Base-by-base conservation (phyloP, 2,329 filamentous ascomycete species). In the Fusarium mangiferae region DNA sequence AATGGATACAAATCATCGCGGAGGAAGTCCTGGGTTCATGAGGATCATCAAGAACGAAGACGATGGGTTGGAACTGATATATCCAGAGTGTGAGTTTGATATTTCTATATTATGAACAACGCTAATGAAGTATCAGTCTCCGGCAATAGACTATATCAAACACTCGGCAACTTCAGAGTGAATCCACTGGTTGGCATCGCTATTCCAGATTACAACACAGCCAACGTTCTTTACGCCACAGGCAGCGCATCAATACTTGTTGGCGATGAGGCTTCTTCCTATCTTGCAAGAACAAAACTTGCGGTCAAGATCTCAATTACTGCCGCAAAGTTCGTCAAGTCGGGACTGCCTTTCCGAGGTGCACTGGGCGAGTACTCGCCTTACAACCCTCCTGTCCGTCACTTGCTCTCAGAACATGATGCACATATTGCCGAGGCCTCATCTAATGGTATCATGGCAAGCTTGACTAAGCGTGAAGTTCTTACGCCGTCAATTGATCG, bases 1-100 rank as follows among this genome's bases (percentile, higher is more conserved):
- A 62, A 97, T 97, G 94, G 94, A 97, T 80, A 93, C 92, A 12
- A 97, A 97, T 78, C 90, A 94, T 77, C 90, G 94, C 11, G 94
- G 94, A 42, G 94, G 94, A 0, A 87, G 90, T 4, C 85, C 87
- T 2, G 94, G 94, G 0, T 96, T 97, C 78, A 84, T 96, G 26
- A 88, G 94, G 30, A 85, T 96, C 14, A 80, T 91, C 3, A 88
- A 87, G 26, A 91, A 93, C 64, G 82, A 85, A 30, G 84, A 83
- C 3, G 81, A 75, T 8, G 78, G 80, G 1, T 75, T 85, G 3
- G 85, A 89, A 6, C 81, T 97, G 20, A 85, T 92, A 6, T 97
- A 94, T 81, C 94, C 94, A 1, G 94, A 97, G 80, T 97, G 83
- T 83, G 73, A 81, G 82, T 80, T 38, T 22, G 39, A 54, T 6